These are phyloP conservation scores for Backusella circina DNA, from an alignment of 192 early-diverging fungal genomes.

Conservation along the genomic window DNA sequence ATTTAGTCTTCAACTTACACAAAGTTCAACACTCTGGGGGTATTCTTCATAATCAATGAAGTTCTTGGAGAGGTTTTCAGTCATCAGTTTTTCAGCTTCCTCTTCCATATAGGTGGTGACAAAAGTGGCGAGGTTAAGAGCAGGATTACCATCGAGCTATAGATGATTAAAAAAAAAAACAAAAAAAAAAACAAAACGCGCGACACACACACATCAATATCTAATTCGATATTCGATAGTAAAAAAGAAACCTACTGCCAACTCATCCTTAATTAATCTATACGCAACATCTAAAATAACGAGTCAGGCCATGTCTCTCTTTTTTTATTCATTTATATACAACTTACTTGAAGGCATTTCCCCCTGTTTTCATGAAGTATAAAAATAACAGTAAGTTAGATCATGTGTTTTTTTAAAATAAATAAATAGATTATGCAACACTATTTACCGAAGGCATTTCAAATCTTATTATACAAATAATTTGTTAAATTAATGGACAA, in stretches of 20 bases:
- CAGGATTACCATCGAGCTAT: constrained; percentile 76
- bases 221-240: too few species aligned
- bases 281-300: constrained; percentile 28
- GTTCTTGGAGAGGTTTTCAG: constrained; percentile 76
- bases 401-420: not conserved
- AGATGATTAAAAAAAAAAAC: constrained; percentile 6
- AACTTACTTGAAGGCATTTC: constrained; percentile 27
- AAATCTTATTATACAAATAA: not conserved
- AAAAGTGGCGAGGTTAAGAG: constrained; percentile 73
- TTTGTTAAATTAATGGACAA: not conserved
- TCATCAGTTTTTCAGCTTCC: constrained; percentile 74
- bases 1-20: too few species aligned
- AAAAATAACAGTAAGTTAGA: not conserved
- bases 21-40: constrained; percentile 35
- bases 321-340: not conserved
- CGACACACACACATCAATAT: not conserved
- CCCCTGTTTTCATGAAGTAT: not conserved
- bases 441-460: constrained; percentile 22
- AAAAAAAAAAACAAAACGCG: too few species aligned
- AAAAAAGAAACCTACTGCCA: constrained; percentile 21
- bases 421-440: not conserved
- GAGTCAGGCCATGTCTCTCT: not conserved
- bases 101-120: constrained; percentile 61
- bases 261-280: constrained; percentile 37
- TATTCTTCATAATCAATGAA: constrained; percentile 57